phyloP scores from a whole-genome alignment of 306 rosid species.

The Senna tora region DNA sequence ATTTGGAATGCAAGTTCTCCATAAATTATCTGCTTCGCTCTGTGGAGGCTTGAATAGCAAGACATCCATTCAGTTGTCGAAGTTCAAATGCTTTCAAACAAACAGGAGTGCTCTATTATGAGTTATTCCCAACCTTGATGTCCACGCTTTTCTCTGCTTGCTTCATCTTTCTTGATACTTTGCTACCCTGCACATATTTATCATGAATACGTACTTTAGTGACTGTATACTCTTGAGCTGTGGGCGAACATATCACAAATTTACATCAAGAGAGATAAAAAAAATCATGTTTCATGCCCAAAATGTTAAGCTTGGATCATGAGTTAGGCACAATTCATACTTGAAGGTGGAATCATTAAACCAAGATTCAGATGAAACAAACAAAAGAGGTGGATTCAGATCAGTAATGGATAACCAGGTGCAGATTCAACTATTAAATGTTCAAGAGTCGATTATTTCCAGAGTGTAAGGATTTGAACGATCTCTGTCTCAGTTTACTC shows the following conservation, averaged over 20 bases:
- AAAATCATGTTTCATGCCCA: constrained; percentile 28
- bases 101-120: neutral
- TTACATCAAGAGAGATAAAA: neutral
- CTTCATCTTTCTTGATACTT: constrained; percentile 39
- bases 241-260: neutral
- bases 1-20: neutral
- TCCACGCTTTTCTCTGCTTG: neutral
- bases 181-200: constrained; percentile 31
- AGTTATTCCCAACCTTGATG: neutral
- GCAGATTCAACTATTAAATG: too few relatives aligned
- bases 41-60: neutral
- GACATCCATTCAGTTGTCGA: neutral
- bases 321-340: neutral
- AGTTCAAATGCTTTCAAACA: neutral
- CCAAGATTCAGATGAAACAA: neutral
- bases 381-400: neutral
- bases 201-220: constrained; percentile 2
- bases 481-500: too few relatives aligned
- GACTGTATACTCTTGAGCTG: neutral
- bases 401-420: neutral
- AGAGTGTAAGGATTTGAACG: too few relatives aligned
- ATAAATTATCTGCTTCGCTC: constrained; percentile 1
- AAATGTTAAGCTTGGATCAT: neutral
- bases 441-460: too few relatives aligned
- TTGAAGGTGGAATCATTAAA: neutral